Evolutionary conservation across 169 alveolate species (phyloP).

Genomic region (Plasmodium cynomolgi): DNA sequence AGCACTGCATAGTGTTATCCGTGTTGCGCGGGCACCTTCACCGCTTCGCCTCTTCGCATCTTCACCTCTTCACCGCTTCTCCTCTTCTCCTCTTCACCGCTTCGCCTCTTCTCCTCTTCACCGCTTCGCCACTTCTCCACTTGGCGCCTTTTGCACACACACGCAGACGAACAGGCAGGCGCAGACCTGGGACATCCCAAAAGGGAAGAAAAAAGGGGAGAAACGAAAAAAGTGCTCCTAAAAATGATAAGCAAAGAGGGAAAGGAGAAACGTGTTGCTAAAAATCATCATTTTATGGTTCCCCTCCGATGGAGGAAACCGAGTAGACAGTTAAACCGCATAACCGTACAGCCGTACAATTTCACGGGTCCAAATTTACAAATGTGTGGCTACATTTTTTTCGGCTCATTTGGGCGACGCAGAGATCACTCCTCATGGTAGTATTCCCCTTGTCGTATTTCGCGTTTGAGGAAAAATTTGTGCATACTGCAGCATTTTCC

Average conservation of each 20-base stretch:
- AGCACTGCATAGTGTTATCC: not conserved
- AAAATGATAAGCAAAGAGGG: not conserved
- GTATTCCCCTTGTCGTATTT: not conserved
- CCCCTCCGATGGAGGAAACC: not conserved
- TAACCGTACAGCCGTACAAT: not conserved
- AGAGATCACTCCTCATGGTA: not conserved
- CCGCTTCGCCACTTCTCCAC: not conserved
- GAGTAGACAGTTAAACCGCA: not conserved
- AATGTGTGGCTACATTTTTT: not conserved
- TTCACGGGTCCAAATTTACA: not conserved
- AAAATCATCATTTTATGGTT: not conserved
- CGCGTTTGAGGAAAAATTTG: not conserved
- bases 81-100: not conserved
- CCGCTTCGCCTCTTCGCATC: no score
- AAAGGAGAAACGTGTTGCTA: not conserved
- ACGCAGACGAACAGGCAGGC: not conserved
- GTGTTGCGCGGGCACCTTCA: not conserved
- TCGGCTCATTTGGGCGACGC: not conserved
- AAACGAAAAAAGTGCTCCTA: not conserved
- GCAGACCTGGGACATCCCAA: constrained; percentile 5
- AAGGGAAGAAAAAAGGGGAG: not conserved
- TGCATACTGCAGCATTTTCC: not conserved
- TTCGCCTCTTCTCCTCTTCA: not conserved
- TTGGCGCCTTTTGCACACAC: not conserved
- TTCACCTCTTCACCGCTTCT: not conserved